A percentile compares a stretch with the other conserved stretches of the same genome.
Conservation (phyloP, 306 rosid species). For the Delonix regia region DNA sequence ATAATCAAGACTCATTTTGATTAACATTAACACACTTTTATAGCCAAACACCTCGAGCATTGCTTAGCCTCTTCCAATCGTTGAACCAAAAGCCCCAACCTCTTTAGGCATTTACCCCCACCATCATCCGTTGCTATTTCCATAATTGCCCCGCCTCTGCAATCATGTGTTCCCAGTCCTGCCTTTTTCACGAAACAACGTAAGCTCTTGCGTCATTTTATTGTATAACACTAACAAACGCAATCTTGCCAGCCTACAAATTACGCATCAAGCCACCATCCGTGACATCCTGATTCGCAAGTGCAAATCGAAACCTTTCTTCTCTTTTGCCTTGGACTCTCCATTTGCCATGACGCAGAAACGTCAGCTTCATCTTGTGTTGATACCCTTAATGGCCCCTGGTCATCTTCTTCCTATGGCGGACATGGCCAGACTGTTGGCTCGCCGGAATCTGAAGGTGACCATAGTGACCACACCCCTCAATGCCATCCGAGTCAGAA, state of each 20-base stretch:
- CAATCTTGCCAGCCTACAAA: neutral
- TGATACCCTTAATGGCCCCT: slow-evolving; percentile 72
- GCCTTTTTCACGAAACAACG: neutral
- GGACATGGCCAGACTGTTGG: slow-evolving; percentile 66
- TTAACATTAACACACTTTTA: no score
- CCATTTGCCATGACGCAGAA: neutral
- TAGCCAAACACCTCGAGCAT: no score
- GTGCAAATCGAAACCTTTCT: no score
- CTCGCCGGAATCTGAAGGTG: slow-evolving; percentile 50
- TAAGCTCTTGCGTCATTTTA: neutral
- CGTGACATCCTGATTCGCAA: neutral
- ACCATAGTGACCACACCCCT: slow-evolving; percentile 69
- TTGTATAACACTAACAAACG: neutral
- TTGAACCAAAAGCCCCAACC: neutral
- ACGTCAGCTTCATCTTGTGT: slow-evolving; percentile 48
- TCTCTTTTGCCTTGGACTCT: neutral
- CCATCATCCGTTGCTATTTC: neutral
- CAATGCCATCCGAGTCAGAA: slow-evolving; percentile 51
- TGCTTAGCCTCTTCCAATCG: neutral
- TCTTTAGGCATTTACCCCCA: neutral
- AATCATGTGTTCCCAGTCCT: neutral
- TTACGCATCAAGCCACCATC: neutral
- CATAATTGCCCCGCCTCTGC: no score
- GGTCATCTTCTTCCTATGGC: slow-evolving; percentile 84
- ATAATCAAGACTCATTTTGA: neutral